A percentile compares a stretch with the other conserved stretches of the same genome.
Evolutionary conservation across 768 basidiomycete species (phyloP).

Genomic region (Mycena vitilis): DNA sequence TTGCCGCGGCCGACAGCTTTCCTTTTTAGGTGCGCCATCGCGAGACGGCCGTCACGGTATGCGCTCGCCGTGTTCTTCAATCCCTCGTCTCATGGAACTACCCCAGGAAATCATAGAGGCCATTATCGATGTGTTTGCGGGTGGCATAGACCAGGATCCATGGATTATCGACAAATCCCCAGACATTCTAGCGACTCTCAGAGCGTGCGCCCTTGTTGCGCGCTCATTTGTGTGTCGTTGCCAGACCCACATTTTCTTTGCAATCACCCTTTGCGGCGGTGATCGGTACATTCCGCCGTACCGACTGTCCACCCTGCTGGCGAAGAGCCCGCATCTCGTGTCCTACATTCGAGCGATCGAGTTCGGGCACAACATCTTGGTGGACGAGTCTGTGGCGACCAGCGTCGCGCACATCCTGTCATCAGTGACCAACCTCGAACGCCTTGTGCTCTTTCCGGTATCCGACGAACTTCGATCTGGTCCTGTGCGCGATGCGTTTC

Average conservation of each 20-base stretch:
- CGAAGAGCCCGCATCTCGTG: slow-evolving; percentile 14
- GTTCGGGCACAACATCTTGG: slow-evolving; percentile 1
- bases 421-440: slow-evolving; percentile 10
- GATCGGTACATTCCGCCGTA: too few relatives aligned
- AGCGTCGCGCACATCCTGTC: slow-evolving; percentile 15
- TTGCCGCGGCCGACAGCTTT: too few relatives aligned
- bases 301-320: background rate
- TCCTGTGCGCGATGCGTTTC: background rate
- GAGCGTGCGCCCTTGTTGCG: slow-evolving; percentile 26
- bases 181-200: slow-evolving; percentile 15
- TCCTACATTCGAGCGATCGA: slow-evolving; percentile 20
- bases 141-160: too few relatives aligned
- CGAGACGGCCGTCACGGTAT: too few relatives aligned
- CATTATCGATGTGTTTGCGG: too few relatives aligned
- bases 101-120: too few relatives aligned
- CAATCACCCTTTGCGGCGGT: too few relatives aligned
- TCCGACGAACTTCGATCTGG: too few relatives aligned
- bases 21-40: too few relatives aligned
- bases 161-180: slow-evolving; percentile 10
- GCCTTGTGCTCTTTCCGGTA: background rate
- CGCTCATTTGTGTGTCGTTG: slow-evolving; percentile 26
- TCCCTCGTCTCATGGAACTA: too few relatives aligned
- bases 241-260: slow-evolving; percentile 27
- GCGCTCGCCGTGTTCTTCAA: too few relatives aligned
- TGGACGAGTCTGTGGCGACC: background rate